These are phyloP conservation scores for Athelia psychrophila DNA, from an alignment of 1,284 basidiomycete genomes.

Conservation along the genomic window DNA sequence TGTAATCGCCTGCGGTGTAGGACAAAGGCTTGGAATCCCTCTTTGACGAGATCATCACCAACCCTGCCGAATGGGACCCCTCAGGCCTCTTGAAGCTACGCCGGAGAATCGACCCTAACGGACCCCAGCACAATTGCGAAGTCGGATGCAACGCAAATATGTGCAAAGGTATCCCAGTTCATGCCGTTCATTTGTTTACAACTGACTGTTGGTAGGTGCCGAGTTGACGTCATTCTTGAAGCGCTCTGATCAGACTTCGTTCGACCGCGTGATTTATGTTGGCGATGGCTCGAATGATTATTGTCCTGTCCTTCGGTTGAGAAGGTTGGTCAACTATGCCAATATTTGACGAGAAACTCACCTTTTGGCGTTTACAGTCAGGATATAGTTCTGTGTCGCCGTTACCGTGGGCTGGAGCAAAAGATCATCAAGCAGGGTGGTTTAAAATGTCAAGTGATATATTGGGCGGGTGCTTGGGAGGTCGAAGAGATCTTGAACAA, in stretches of 20 bases:
- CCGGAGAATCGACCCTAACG: conserved; percentile 72
- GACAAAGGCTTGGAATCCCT: conserved; percentile 70
- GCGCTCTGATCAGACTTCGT: conserved; percentile 59
- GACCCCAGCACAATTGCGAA: conserved; percentile 81
- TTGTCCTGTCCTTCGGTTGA: conserved; percentile 84
- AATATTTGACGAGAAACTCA: conserved; percentile 3
- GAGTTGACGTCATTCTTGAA: conserved; percentile 84
- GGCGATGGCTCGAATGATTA: conserved; percentile 97
- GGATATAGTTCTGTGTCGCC: conserved; percentile 78
- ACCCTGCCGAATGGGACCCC: conserved; percentile 83
- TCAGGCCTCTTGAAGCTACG: conserved; percentile 77
- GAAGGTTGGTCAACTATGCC: conserved; percentile 47
- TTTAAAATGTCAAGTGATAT: conserved; percentile 68
- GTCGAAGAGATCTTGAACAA: conserved; percentile 77
- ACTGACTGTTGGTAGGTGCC: conserved; percentile 53
- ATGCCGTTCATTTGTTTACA: neutral
- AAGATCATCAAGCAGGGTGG: conserved; percentile 77
- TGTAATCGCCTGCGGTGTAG: conserved; percentile 32
- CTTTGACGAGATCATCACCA: conserved; percentile 90
- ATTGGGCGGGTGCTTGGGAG: conserved; percentile 94
- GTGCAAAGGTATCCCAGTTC: conserved; percentile 79
- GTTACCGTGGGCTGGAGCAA: conserved; percentile 71
- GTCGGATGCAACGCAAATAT: conserved; percentile 96
- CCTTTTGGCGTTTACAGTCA: conserved; percentile 41
- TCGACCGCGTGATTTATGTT: conserved; percentile 85